A percentile compares a stretch with the other conserved stretches of the same genome.
Conservation (phyloP, 805 yeast genomes). For the Spathaspora arborariae region DNA sequence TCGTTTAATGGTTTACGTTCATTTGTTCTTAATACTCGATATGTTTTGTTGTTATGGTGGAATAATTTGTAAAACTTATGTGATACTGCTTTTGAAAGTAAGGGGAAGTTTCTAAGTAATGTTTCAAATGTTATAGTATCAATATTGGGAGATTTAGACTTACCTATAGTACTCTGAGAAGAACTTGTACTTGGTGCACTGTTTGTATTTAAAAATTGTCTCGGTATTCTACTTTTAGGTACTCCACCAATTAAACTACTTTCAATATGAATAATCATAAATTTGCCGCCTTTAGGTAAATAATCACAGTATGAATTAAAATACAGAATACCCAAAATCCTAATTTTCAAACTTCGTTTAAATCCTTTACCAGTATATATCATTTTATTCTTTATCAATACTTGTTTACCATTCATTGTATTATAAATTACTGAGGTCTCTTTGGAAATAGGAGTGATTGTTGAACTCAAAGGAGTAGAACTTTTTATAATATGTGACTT, state of each 20-base stretch:
- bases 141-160: not conserved
- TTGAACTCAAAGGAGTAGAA: slow-evolving; percentile 19
- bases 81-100: slow-evolving; percentile 37
- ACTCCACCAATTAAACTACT: slow-evolving; percentile 48
- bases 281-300: slow-evolving; percentile 52
- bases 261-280: slow-evolving; percentile 57
- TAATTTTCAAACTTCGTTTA: slow-evolving; percentile 39
- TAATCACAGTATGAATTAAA: slow-evolving; percentile 56
- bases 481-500: slow-evolving; percentile 55
- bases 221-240: not conserved
- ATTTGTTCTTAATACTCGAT: slow-evolving; percentile 26
- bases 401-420: slow-evolving; percentile 54
- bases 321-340: slow-evolving; percentile 43
- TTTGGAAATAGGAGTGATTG: slow-evolving; percentile 23
- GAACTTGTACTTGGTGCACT: not conserved
- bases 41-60: slow-evolving; percentile 33
- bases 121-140: slow-evolving; percentile 30
- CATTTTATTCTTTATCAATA: slow-evolving; percentile 51
- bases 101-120: slow-evolving; percentile 34
- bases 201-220: not conserved
- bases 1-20: slow-evolving; percentile 21
- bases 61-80: slow-evolving; percentile 35
- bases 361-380: slow-evolving; percentile 60
- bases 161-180: not conserved
- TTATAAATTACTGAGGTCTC: slow-evolving; percentile 41